Percentiles rank a stretch among this genome's conserved stretches.
phyloP scores from a whole-genome alignment of 2,329 filamentous ascomycete genomes.

The Colletotrichum euphorbiae region DNA sequence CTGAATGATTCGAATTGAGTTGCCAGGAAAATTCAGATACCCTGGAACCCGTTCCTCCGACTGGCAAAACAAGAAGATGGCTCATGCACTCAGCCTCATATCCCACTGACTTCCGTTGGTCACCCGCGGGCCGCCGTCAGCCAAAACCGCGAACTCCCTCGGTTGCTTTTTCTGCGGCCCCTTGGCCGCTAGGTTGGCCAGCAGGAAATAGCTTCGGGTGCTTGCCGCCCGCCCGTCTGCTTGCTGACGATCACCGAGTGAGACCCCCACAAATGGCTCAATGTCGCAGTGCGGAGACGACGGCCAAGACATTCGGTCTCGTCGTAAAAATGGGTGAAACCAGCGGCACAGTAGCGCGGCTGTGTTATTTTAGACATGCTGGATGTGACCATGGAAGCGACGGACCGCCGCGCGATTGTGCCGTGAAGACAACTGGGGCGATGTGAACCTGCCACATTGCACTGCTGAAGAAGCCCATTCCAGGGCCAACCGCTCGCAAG shows the following conservation, averaged over 20 bases:
- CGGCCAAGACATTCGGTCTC: no score
- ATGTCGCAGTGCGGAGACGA: not conserved
- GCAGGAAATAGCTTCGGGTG: no score
- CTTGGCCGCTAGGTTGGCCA: no score
- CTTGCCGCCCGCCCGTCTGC: not conserved
- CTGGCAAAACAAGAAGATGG: not conserved
- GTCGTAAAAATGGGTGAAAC: not conserved
- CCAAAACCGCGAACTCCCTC: no score
- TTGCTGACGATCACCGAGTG: not conserved
- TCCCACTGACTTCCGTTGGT: conserved; percentile 16
- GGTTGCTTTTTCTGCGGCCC: no score
- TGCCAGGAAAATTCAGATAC: not conserved
- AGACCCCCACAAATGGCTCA: conserved; percentile 8
- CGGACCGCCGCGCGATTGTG: not conserved
- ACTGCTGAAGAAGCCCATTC: not conserved
- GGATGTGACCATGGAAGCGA: conserved; percentile 9
- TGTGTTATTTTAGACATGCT: conserved; percentile 8
- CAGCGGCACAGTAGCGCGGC: conserved; percentile 21
- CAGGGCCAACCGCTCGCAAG: not conserved
- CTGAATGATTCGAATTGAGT: not conserved
- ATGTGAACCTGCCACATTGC: no score
- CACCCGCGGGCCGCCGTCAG: not conserved
- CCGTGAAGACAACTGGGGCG: not conserved
- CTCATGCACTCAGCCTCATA: conserved; percentile 28
- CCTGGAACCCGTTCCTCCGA: not conserved